Base-by-base conservation (phyloP, 139 green algal species). In the Diplosphaera chodatii region DNA sequence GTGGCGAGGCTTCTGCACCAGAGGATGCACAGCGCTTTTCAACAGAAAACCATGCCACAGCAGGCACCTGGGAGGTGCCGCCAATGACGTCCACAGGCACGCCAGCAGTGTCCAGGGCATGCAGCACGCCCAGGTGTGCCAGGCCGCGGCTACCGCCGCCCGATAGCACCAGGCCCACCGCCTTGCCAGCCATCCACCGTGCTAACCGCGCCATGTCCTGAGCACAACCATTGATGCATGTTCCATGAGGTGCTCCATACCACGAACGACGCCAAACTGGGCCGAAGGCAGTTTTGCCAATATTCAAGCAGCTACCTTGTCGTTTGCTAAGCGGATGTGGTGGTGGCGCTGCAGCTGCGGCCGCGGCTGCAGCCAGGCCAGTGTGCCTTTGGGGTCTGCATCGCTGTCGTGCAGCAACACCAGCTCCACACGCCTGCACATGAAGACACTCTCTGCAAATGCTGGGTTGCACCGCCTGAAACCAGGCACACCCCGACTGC, bases 61-160 rank as follows among this genome's bases (percentile, higher is more conserved):
- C n/a, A n/a, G 55, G 55, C 15, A 78, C 77, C 81, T 94, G 86
- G 31, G 73, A 84, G 37, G 89, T 93, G 64, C 89, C 89, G 23
- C 87, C 89, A 32, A 92, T 79, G 34, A 86, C 78, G 67, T 93
- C 89, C 6, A 93, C 73, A n/a, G 87, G 83, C 33, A 91, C 74
- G 1, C 89, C 89, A 4, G 78, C 73, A 62, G 92, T 86, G 31
- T 91, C 83, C 65, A 94, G 80, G 40, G 88, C 88, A 33, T 76
- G 80, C 56, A 94, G 76, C 66, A 91, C 85, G 21, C 88, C 88
- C 65, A 91, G 79, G 68, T 93, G 88, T 13, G 86, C 88, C 34
- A 93, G 76, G 15, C 88, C 88, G 25, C 82, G 63, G 32, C 73
- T 81, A 33, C 84, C 86, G 23, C 86, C 87, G 37, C 89, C 89